These are phyloP conservation scores for Tetrapisispora nanseiensis DNA, from an alignment of 805 yeast species.

Conservation along the genomic window DNA sequence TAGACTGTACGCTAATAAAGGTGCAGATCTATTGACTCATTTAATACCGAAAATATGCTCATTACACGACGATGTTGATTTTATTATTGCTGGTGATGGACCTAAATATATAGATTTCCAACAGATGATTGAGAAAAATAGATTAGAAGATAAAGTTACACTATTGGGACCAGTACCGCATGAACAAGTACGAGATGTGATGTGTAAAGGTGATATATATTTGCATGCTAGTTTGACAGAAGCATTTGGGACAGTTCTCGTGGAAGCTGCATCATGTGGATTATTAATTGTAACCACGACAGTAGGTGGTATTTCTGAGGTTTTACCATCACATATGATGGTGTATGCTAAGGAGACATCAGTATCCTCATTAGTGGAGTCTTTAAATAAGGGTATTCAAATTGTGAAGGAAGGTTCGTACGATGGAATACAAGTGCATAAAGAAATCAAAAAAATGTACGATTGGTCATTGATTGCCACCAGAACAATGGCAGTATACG, in stretches of 20 bases:
- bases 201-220: constrained; percentile 90
- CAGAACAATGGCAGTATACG: constrained; percentile 77
- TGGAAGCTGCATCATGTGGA: constrained; percentile 97
- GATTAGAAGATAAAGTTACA: constrained; percentile 79
- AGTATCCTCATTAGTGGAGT: constrained; percentile 67
- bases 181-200: constrained; percentile 84
- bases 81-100: constrained; percentile 92
- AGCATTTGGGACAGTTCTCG: constrained; percentile 94
- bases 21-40: constrained; percentile 80
- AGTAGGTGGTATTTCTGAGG: constrained; percentile 98
- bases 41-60: constrained; percentile 77
- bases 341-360: constrained; percentile 76
- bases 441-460: constrained; percentile 70
- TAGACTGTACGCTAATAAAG: constrained; percentile 89
- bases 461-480: constrained; percentile 85
- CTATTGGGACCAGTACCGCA: constrained; percentile 82
- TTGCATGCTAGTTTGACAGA: constrained; percentile 91
- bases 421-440: constrained; percentile 70
- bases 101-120: constrained; percentile 90
- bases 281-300: constrained; percentile 84
- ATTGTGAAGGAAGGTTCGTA: constrained; percentile 46
- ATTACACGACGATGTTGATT: constrained; percentile 52
- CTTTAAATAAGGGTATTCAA: constrained; percentile 61
- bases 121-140: constrained; percentile 84
- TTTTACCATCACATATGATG: constrained; percentile 86